A percentile compares a stretch with the other conserved stretches of the same genome.
Conservation (phyloP, 2,329 filamentous ascomycete genomes). For the Beauveria australis region DNA sequence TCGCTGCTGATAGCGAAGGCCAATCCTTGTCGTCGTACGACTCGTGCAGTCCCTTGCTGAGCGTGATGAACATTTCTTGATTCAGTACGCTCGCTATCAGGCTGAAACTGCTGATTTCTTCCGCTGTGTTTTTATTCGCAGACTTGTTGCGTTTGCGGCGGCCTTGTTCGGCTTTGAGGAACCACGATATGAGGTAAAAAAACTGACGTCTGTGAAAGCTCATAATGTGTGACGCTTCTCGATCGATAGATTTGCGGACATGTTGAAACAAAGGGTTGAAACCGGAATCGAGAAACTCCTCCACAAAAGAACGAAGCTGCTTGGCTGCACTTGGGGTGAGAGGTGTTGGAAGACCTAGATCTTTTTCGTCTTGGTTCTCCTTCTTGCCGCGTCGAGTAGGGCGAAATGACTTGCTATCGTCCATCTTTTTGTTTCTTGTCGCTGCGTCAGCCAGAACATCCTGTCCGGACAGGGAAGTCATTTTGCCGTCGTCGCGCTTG, state of each 20-base stretch:
- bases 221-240: slow-evolving; percentile 75
- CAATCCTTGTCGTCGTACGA: slow-evolving; percentile 77
- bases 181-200: slow-evolving; percentile 91
- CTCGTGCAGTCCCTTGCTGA: slow-evolving; percentile 75
- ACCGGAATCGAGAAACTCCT: slow-evolving; percentile 88
- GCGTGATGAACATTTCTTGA: slow-evolving; percentile 86
- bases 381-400: slow-evolving; percentile 60
- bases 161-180: slow-evolving; percentile 74
- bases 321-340: slow-evolving; percentile 67
- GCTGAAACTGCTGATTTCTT: slow-evolving; percentile 67
- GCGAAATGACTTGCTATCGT: slow-evolving; percentile 82
- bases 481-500: slow-evolving; percentile 74
- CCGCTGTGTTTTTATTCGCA: slow-evolving; percentile 34
- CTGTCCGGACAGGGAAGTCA: slow-evolving; percentile 82
- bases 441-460: slow-evolving; percentile 68
- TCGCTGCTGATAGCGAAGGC: slow-evolving; percentile 76
- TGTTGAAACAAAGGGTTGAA: slow-evolving; percentile 90
- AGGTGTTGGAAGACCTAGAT: slow-evolving; percentile 66
- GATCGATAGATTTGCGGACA: slow-evolving; percentile 79
- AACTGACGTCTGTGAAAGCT: slow-evolving; percentile 75
- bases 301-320: slow-evolving; percentile 72
- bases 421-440: slow-evolving; percentile 76
- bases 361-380: slow-evolving; percentile 56
- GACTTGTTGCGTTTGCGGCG: slow-evolving; percentile 55
- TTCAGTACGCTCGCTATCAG: slow-evolving; percentile 84